phyloP scores from a whole-genome alignment of 345 rosid species.

The Gossypium rotundifolium region DNA sequence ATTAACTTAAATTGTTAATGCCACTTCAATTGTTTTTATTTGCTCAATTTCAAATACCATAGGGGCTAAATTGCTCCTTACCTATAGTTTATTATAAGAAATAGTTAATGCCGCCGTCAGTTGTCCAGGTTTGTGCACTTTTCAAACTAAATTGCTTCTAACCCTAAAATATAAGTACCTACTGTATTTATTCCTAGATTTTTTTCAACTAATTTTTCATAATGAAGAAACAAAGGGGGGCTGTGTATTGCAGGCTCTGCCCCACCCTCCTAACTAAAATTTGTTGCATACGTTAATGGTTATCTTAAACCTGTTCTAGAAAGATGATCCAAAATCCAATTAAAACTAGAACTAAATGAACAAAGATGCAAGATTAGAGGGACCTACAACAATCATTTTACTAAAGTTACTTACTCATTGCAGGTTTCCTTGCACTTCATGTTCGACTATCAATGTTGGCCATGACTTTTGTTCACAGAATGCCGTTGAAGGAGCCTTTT shows the following conservation, averaged over 20 bases:
- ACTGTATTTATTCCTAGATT: too few relatives aligned
- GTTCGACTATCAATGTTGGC: conserved; percentile 34
- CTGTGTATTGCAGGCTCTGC: background rate
- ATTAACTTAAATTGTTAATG: too few relatives aligned
- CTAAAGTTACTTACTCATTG: conserved; percentile 10
- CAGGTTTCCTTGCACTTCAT: conserved; percentile 16
- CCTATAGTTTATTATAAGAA: too few relatives aligned
- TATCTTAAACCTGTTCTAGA: background rate
- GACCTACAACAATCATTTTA: conserved; percentile 1
- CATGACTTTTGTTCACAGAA: conserved; percentile 63
- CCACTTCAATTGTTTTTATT: too few relatives aligned
- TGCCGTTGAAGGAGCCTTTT: conserved; percentile 56
- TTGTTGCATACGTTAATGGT: background rate
- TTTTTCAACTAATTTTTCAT: background rate
- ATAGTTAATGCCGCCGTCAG: too few relatives aligned
- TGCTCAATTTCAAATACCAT: too few relatives aligned
- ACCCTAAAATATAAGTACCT: too few relatives aligned
- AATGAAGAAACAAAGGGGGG: background rate
- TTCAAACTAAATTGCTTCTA: too few relatives aligned
- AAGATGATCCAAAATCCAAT: background rate
- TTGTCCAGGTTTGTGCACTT: too few relatives aligned
- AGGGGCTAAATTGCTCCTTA: too few relatives aligned
- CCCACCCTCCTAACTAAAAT: background rate
- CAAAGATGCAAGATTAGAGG: conserved; percentile 4
- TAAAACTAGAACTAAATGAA: background rate